Conservation (phyloP, 2,329 filamentous ascomycete species). For the Colletotrichum somersetense region DNA sequence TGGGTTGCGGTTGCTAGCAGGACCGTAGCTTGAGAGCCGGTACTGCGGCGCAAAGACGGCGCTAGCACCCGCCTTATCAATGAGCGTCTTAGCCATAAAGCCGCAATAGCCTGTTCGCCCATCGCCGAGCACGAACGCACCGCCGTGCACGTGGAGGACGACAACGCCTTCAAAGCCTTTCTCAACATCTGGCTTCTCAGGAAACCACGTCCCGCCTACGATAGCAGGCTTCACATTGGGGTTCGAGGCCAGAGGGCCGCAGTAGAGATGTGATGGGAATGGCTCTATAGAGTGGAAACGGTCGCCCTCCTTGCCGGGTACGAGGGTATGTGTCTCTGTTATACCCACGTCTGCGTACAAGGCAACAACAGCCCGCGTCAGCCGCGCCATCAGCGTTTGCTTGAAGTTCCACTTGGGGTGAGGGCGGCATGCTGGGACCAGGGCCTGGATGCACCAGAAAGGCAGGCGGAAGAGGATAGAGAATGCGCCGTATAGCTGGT, state of each 20-base stretch:
- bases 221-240: conserved; percentile 39
- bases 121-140: conserved; percentile 49
- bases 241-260: conserved; percentile 36
- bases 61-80: conserved; percentile 44
- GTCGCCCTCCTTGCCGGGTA: conserved; percentile 45
- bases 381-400: conserved; percentile 24
- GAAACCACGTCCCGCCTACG: conserved; percentile 46
- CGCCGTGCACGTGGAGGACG: conserved; percentile 51
- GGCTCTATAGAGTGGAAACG: conserved; percentile 45
- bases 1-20: conserved; percentile 11
- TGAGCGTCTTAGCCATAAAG: conserved; percentile 45
- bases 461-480: conserved; percentile 21
- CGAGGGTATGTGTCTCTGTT: conserved; percentile 43
- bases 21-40: conserved; percentile 46
- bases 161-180: conserved; percentile 38
- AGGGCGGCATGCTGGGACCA: conserved; percentile 22
- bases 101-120: conserved; percentile 49
- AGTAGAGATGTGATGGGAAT: conserved; percentile 39
- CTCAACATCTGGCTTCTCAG: conserved; percentile 37
- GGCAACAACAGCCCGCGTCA: conserved; percentile 24
- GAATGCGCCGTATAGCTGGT: conserved; percentile 15
- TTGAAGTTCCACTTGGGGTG: conserved; percentile 33
- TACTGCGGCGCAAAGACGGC: conserved; percentile 50
- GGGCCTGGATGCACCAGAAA: conserved; percentile 18
- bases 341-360: conserved; percentile 29